phyloP scores from a whole-genome alignment of 2,329 filamentous ascomycete genomes.

The Alternaria sp. region DNA sequence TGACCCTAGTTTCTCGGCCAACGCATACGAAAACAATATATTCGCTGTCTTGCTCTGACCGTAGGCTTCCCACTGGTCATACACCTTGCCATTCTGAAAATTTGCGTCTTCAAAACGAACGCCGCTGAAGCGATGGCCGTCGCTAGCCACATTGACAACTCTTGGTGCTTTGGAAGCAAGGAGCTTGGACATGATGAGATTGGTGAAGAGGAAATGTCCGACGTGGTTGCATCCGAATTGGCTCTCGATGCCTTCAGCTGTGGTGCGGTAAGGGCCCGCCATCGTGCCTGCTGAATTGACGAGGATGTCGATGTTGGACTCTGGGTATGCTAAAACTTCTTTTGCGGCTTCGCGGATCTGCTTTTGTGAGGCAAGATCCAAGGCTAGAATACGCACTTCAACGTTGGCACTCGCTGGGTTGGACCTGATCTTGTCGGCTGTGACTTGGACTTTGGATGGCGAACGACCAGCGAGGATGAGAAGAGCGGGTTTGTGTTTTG shows the following conservation, averaged over 20 bases:
- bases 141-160: slow-evolving; percentile 55
- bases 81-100: slow-evolving; percentile 53
- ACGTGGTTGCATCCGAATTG: slow-evolving; percentile 61
- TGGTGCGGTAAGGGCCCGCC: slow-evolving; percentile 39
- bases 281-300: slow-evolving; percentile 54
- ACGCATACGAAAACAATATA: slow-evolving; percentile 44
- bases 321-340: slow-evolving; percentile 35
- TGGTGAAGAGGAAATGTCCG: slow-evolving; percentile 58
- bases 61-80: slow-evolving; percentile 57
- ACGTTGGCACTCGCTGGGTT: slow-evolving; percentile 44
- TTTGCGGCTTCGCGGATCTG: slow-evolving; percentile 48
- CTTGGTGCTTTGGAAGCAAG: slow-evolving; percentile 43
- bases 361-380: slow-evolving; percentile 51
- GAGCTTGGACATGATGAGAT: slow-evolving; percentile 56
- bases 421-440: slow-evolving; percentile 48
- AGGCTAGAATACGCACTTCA: slow-evolving; percentile 36
- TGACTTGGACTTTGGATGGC: slow-evolving; percentile 51
- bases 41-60: slow-evolving; percentile 63
- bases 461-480: slow-evolving; percentile 54
- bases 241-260: slow-evolving; percentile 48
- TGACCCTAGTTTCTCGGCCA: slow-evolving; percentile 32
- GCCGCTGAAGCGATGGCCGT: slow-evolving; percentile 50
- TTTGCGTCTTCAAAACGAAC: slow-evolving; percentile 56
- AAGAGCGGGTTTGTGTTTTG: slow-evolving; percentile 36
- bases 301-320: slow-evolving; percentile 53